Evolutionary conservation across 495 filamentous ascomycete genomes (phyloP).

Genomic region (Sabuloglossum arenarium): DNA sequence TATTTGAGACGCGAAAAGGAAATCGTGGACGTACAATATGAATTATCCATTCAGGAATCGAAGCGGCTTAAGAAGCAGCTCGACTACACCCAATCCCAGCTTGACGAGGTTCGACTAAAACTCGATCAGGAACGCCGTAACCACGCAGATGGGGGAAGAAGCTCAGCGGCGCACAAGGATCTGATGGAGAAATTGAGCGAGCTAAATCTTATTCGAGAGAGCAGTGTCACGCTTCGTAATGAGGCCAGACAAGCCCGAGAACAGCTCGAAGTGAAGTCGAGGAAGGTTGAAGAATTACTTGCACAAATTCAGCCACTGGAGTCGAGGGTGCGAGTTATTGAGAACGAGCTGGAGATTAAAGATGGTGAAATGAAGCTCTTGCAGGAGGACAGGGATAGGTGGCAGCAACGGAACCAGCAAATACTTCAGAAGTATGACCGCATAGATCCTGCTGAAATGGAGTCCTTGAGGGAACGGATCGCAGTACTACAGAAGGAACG

Average conservation of each 20-base stretch:
- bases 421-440: conserved; percentile 92
- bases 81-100: conserved; percentile 62
- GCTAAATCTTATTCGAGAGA: conserved; percentile 85
- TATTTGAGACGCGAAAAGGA: conserved; percentile 93
- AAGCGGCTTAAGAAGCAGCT: conserved; percentile 79
- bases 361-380: conserved; percentile 72
- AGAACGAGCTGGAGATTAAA: conserved; percentile 55
- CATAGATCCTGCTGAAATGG: conserved; percentile 77
- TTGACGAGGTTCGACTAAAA: conserved; percentile 70
- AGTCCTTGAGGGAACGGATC: conserved; percentile 56
- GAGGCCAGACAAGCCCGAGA: conserved; percentile 61
- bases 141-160: conserved; percentile 50
- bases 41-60: conserved; percentile 64
- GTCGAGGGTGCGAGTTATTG: conserved; percentile 52
- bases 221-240: conserved; percentile 66
- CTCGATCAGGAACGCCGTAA: conserved; percentile 68
- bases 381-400: conserved; percentile 70
- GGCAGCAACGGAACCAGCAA: conserved; percentile 82
- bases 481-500: conserved; percentile 46
- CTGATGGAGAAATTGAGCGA: conserved; percentile 86
- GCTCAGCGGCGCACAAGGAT: conserved; percentile 56
- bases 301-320: conserved; percentile 66
- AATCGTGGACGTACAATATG: conserved; percentile 86
- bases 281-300: conserved; percentile 51
- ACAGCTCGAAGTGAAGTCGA: conserved; percentile 49